Evolutionary conservation across 169 alveolate genomes (phyloP).

Genomic region (Plasmodium vivax): DNA sequence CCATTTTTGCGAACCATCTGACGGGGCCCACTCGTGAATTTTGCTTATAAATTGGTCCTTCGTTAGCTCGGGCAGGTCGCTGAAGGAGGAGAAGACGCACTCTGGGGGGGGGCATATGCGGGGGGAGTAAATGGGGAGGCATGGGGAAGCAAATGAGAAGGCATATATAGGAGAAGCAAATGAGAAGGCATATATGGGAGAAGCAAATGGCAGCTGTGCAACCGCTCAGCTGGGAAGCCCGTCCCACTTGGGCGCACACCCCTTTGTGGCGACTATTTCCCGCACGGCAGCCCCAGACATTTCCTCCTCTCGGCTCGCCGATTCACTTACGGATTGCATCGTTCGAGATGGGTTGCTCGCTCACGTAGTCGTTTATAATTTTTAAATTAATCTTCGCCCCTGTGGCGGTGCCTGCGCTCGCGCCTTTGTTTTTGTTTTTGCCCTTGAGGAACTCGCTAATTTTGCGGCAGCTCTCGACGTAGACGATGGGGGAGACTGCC

Average conservation of each 20-base stretch:
- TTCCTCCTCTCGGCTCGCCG: background rate
- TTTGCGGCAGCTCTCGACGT: slow-evolving; percentile 70
- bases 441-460: slow-evolving; percentile 36
- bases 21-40: slow-evolving; percentile 76
- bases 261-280: no score
- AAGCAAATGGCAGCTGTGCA: background rate
- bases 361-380: slow-evolving; percentile 56
- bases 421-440: slow-evolving; percentile 46
- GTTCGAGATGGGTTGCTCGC: slow-evolving; percentile 49
- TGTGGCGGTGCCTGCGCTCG: background rate
- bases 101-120: slow-evolving; percentile 6
- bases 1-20: slow-evolving; percentile 42
- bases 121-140: background rate
- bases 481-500: slow-evolving; percentile 60
- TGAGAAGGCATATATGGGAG: background rate
- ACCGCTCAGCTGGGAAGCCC: background rate
- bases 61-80: slow-evolving; percentile 51
- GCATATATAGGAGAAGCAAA: background rate
- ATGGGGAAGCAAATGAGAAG: background rate
- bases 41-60: slow-evolving; percentile 42
- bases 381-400: slow-evolving; percentile 38
- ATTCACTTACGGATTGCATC: slow-evolving; percentile 61
- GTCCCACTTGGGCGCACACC: background rate
- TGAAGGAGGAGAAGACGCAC: slow-evolving; percentile 70
- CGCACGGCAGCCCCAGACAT: background rate